Conservation (phyloP, 495 filamentous ascomycete genomes). For the Penicillium atrosanguineum region DNA sequence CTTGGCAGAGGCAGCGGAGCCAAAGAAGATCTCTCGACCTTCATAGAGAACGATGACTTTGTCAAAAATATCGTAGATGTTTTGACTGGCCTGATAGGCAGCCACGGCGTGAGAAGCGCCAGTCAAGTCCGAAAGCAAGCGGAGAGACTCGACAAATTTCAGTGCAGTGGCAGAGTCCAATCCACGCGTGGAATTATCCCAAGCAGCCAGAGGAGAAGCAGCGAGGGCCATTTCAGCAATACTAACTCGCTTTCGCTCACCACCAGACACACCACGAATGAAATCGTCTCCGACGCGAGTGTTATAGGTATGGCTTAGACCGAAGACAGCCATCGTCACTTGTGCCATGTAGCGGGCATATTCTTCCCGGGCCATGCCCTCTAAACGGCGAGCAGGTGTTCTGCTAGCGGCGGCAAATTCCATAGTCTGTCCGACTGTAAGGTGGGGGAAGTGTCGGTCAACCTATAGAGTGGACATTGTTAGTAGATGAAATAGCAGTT, state of each 20-base stretch:
- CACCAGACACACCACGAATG: slow-evolving; percentile 73
- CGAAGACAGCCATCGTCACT: slow-evolving; percentile 61
- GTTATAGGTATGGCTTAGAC: slow-evolving; percentile 53
- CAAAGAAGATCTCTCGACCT: slow-evolving; percentile 62
- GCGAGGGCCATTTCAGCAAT: slow-evolving; percentile 61
- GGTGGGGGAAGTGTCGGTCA: slow-evolving; percentile 60
- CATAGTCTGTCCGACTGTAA: slow-evolving; percentile 63
- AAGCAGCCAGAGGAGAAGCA: slow-evolving; percentile 65
- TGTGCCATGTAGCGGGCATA: slow-evolving; percentile 42
- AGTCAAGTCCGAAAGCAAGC: slow-evolving; percentile 67
- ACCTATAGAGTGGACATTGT: slow-evolving; percentile 15
- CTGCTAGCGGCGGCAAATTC: slow-evolving; percentile 54
- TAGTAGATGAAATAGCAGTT: neutral
- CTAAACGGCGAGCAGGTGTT: slow-evolving; percentile 39
- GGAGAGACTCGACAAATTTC: slow-evolving; percentile 63
- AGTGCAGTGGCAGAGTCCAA: slow-evolving; percentile 80
- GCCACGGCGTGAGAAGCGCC: slow-evolving; percentile 71
- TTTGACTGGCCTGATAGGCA: slow-evolving; percentile 77
- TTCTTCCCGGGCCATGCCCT: slow-evolving; percentile 40
- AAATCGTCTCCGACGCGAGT: slow-evolving; percentile 42
- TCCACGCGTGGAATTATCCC: slow-evolving; percentile 85
- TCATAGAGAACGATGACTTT: slow-evolving; percentile 59
- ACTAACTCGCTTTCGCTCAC: slow-evolving; percentile 69
- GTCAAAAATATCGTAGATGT: slow-evolving; percentile 66
- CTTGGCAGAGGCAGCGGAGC: slow-evolving; percentile 50